A percentile compares a stretch with the other conserved stretches of the same genome.
Conservation (phyloP, 2,329 filamentous ascomycete species). For the Phoma sp. region DNA sequence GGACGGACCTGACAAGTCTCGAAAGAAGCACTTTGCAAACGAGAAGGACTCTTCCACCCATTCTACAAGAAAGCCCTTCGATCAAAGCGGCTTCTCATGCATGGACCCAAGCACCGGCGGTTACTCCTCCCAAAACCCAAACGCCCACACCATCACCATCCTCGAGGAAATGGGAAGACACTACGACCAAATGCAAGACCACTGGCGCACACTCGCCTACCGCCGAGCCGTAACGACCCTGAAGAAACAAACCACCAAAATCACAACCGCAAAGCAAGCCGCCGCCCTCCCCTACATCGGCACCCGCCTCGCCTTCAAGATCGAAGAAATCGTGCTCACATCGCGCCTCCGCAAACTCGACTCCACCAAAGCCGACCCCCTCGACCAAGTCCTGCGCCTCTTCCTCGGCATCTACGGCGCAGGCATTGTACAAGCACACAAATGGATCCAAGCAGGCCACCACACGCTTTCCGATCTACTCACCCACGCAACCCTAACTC, state of each 20-base stretch:
- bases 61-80: slow-evolving; percentile 26
- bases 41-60: slow-evolving; percentile 9
- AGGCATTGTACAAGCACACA: slow-evolving; percentile 70
- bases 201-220: slow-evolving; percentile 78
- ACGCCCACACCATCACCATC: slow-evolving; percentile 75
- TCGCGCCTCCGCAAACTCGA: slow-evolving; percentile 75
- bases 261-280: slow-evolving; percentile 74
- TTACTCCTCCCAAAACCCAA: slow-evolving; percentile 65
- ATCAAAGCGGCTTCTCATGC: slow-evolving; percentile 59
- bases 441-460: slow-evolving; percentile 78
- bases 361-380: slow-evolving; percentile 69
- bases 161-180: slow-evolving; percentile 80
- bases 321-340: slow-evolving; percentile 85
- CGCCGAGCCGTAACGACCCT: slow-evolving; percentile 77
- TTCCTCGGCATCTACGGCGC: slow-evolving; percentile 84
- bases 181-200: slow-evolving; percentile 75
- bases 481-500: slow-evolving; percentile 65
- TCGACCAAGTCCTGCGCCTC: slow-evolving; percentile 67
- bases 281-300: slow-evolving; percentile 72
- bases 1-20: slow-evolving; percentile 21
- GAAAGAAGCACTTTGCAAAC: background rate
- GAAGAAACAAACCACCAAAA: slow-evolving; percentile 66
- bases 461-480: slow-evolving; percentile 75
- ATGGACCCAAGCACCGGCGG: slow-evolving; percentile 62
- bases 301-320: slow-evolving; percentile 75